These are phyloP conservation scores for Aeschynomene evenia DNA, from an alignment of 306 rosid species.

Conservation along the genomic window DNA sequence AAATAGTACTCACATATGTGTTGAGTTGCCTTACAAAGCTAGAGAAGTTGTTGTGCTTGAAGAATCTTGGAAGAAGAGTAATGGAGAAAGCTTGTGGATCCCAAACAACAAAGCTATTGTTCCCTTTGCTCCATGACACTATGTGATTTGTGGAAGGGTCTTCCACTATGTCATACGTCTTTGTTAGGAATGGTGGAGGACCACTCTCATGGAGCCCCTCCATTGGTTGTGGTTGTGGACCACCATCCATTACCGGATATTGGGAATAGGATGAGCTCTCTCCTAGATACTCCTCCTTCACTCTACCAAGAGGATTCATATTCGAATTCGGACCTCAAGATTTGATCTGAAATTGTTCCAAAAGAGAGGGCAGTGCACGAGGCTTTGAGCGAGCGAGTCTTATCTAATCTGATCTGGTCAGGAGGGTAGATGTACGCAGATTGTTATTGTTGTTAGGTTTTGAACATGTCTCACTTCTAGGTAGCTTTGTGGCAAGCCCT, in stretches of 20 bases:
- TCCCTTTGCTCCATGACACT: slow-evolving; percentile 75
- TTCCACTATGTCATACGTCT: slow-evolving; percentile 81
- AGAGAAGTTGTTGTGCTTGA: slow-evolving; percentile 94
- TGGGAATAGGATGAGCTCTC: slow-evolving; percentile 26
- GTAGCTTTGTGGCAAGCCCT: too few species aligned
- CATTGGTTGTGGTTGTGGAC: slow-evolving; percentile 44
- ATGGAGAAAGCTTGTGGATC: slow-evolving; percentile 67
- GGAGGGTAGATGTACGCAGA: too few species aligned
- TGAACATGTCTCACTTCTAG: too few species aligned
- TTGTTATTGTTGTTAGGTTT: too few species aligned
- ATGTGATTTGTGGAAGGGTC: slow-evolving; percentile 64
- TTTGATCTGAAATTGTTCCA: slow-evolving; percentile 21
- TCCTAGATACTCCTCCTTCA: slow-evolving; percentile 50
- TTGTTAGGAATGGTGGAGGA: slow-evolving; percentile 86
- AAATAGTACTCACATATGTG: slow-evolving; percentile 89
- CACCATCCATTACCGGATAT: neutral
- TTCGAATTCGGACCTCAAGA: neutral
- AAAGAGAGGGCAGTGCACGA: too few species aligned
- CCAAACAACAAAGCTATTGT: slow-evolving; percentile 86
- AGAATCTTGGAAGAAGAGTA: slow-evolving; percentile 74
- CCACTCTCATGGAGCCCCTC: slow-evolving; percentile 65
- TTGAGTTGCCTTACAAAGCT: slow-evolving; percentile 96
- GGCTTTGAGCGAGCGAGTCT: too few species aligned
- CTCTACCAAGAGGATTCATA: slow-evolving; percentile 43
- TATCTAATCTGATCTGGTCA: too few species aligned